Base-by-base conservation (phyloP, 2,329 filamentous ascomycete genomes). In the Alternaria dauci region DNA sequence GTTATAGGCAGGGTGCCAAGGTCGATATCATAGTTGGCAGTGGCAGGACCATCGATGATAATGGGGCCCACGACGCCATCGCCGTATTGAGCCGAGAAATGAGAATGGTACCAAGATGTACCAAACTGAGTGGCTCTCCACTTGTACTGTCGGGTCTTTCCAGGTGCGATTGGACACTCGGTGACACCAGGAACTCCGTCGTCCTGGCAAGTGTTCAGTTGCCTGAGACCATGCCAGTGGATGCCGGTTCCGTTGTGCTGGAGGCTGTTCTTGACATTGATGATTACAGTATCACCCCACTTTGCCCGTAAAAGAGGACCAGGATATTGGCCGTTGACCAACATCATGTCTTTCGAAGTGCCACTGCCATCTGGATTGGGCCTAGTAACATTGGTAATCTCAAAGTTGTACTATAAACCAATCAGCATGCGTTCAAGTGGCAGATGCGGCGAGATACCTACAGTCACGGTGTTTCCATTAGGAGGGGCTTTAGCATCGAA, bases 101-200 rank as follows among this genome's bases (percentile, higher is more conserved):
- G 81, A 23, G 74, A 77, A 56, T 82, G 81, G 57, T 82, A 81
- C 80, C 80, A 82, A 9, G 70, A 66, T 36, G 80, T 82, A 14
- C 81, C 81, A 42, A 80, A 81, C 61, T 82, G 81, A 0, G 82
- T 85, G 4, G 84, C 86, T 43, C 81, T 80, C 78, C 85, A 90
- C 2, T 74, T 83, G 76, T 91, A 91, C 2, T 84, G 87, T 44
- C 82, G 81, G 1, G 79, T 80, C 6, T 83, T 75, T 0, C 85
- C 86, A 0, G 89, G 89, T 4, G 88, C 81, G 61, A 91, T 87
- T 1, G 90, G 89, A 65, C 90, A 92, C 74, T 92, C 88, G 26
- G 60, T 66, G 26, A 69, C 52, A 44, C 82, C 82, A 28, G 78
- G 78, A 4, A 88, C 86, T 55, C 88, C 88, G 65, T 90, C 88